Base-by-base conservation (phyloP, 306 rosid species). In the Hippophae gyantsensis region DNA sequence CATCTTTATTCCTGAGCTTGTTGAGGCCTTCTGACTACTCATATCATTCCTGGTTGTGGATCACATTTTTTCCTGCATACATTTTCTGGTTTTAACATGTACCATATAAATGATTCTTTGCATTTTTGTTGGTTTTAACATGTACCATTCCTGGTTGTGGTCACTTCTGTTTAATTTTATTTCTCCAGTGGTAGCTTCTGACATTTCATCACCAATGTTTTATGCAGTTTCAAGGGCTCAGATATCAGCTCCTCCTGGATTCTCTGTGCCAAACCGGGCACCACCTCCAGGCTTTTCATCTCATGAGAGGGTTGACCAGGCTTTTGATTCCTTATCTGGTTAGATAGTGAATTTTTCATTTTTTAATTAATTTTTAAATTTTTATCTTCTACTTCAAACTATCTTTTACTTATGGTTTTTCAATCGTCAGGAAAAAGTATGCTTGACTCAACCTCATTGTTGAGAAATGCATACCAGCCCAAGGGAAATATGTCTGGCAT, bases 241-340 rank as follows among this genome's bases (percentile, higher is more conserved):
- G 64, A 60, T 79, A 27, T 83, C 95, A 7, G 98, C 82, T 5
- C 96, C 98, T 6, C 97, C 96, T 42, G 94, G 97, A 40, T 90
- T 90, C 71, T 81, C 94, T 10, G 78, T 76, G 63, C 89, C 95
- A 32, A 83, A 74, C 72, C 66, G 90, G 81, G 79, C 79, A 42
- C 97, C 96, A 1, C 96, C 87, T 6, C 98, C 96, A 0, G 98
- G 97, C 41, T 90, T 87, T 68, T 74, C 89, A 32, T 79, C 96
- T 67, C 83, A 77, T 43, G 90, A 83, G 73, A 87, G 97, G 76
- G 60, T 64, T 53, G 89, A 80, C 54, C 89, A 75, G 27, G 70
- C 79, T 57, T 81, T 70, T 80, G 96, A 87, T 69, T 57, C 81
- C 7, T 45, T 70, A 27, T 63, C 95, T 70, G 96, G 95, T 90